A percentile compares a stretch with the other conserved stretches of the same genome.
These are phyloP conservation scores for Eleusine indica DNA, from an alignment of 176 grass and related monocot species.

Conservation along the genomic window DNA sequence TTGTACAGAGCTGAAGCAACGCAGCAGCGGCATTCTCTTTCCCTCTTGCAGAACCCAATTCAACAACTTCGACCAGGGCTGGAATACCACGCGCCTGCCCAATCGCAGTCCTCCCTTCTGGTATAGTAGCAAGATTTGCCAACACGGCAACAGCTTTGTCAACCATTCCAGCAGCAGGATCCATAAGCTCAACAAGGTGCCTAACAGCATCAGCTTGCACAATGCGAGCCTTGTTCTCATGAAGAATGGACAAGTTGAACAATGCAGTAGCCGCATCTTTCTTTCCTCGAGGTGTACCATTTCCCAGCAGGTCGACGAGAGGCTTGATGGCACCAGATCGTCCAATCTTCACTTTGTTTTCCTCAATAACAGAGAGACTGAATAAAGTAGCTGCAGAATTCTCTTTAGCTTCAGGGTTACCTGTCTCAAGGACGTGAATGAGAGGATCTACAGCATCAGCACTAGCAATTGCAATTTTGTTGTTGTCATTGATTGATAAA, in stretches of 20 bases:
- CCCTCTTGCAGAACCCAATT: conserved; percentile 87
- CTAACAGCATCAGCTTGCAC: conserved; percentile 81
- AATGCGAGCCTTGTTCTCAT: conserved; percentile 89
- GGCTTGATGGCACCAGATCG: conserved; percentile 82
- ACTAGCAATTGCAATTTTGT: conserved; percentile 87
- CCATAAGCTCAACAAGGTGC: conserved; percentile 91
- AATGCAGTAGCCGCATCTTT: conserved; percentile 94
- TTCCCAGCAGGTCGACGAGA: conserved; percentile 78
- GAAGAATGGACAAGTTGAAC: conserved; percentile 93
- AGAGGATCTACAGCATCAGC: conserved; percentile 83
- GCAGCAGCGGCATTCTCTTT: conserved; percentile 95
- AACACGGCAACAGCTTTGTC: conserved; percentile 97
- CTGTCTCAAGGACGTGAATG: conserved; percentile 86
- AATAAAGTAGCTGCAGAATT: conserved; percentile 93
- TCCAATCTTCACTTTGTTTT: conserved; percentile 85
- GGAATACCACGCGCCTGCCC: conserved; percentile 80
- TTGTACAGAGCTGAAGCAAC: conserved; percentile 88
- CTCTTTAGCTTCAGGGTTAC: conserved; percentile 90
- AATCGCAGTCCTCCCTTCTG: conserved; percentile 84
- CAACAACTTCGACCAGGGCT: conserved; percentile 91
- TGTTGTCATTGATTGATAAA: conserved; percentile 97
- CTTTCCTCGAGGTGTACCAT: conserved; percentile 84
- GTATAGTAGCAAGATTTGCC: conserved; percentile 91
- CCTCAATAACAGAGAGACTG: conserved; percentile 95
- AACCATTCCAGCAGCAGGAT: conserved; percentile 97